Conservation (phyloP, 1,284 basidiomycete species). For the Cystobasidium sp. region DNA sequence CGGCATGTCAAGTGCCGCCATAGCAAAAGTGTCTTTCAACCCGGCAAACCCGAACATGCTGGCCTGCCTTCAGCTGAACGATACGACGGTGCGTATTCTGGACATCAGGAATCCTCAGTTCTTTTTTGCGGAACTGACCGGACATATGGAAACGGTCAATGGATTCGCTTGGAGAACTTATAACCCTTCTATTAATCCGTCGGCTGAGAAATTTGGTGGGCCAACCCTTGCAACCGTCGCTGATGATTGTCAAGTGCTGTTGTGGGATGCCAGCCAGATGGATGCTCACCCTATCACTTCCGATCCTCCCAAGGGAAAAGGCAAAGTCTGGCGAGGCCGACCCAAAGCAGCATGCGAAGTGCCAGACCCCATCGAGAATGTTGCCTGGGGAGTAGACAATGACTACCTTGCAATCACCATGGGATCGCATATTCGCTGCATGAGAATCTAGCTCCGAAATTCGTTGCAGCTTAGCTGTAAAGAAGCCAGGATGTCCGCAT, state of each 20-base stretch:
- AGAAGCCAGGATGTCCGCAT: too few species aligned
- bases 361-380: conserved; percentile 76
- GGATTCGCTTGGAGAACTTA: conserved; percentile 74
- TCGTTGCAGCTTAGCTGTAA: background rate
- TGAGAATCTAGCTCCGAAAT: conserved; percentile 24
- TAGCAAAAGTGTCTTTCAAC: conserved; percentile 63
- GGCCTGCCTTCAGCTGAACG: conserved; percentile 89
- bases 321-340: conserved; percentile 63
- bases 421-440: conserved; percentile 73
- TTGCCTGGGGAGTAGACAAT: conserved; percentile 72
- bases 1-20: background rate
- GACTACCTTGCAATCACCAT: conserved; percentile 90
- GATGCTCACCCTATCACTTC: conserved; percentile 21
- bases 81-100: conserved; percentile 80
- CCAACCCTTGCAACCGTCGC: conserved; percentile 44
- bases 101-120: conserved; percentile 93
- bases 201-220: background rate
- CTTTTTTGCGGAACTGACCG: conserved; percentile 87
- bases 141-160: conserved; percentile 75
- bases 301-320: background rate
- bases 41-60: conserved; percentile 85
- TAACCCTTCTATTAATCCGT: background rate
- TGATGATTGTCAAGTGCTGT: conserved; percentile 43
- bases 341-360: conserved; percentile 81
- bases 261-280: conserved; percentile 44